phyloP scores from a whole-genome alignment of 2,329 filamentous ascomycete species.

The Exophiala sideris region DNA sequence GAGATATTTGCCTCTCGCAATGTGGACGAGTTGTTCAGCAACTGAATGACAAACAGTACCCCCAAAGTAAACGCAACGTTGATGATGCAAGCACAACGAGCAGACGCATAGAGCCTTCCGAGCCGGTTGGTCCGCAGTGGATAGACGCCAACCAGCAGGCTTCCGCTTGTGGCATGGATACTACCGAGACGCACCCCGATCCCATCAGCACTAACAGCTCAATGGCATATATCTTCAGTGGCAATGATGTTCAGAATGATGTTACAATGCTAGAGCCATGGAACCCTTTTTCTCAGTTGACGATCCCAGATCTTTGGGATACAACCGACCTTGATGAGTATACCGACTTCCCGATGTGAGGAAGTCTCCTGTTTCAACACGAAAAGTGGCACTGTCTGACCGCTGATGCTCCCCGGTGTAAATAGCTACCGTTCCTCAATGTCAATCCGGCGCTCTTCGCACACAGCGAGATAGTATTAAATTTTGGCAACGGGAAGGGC shows the following conservation, averaged over 20 bases:
- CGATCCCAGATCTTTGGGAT: conserved; percentile 4
- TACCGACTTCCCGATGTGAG: neutral
- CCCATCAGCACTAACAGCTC: neutral
- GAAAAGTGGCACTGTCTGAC: too few relatives aligned
- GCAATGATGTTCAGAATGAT: neutral
- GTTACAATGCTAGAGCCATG: neutral
- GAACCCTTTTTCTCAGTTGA: neutral
- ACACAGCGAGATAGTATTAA: too few relatives aligned
- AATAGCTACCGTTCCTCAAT: too few relatives aligned
- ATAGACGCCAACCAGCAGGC: neutral
- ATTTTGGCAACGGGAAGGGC: too few relatives aligned
- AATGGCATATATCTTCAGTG: neutral
- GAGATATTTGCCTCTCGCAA: conserved; percentile 8
- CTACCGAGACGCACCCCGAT: neutral
- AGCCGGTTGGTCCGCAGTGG: neutral
- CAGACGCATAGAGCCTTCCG: neutral
- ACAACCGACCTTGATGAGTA: neutral
- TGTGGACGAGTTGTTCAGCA: conserved; percentile 2
- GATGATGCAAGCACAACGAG: neutral
- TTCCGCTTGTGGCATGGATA: neutral
- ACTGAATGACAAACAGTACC: conserved; percentile 1
- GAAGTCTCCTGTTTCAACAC: neutral
- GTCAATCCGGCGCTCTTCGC: too few relatives aligned
- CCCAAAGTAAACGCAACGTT: neutral
- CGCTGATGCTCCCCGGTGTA: too few relatives aligned